phyloP scores from a whole-genome alignment of 139 green algal genomes.

The Auxenochlorella protothecoides region DNA sequence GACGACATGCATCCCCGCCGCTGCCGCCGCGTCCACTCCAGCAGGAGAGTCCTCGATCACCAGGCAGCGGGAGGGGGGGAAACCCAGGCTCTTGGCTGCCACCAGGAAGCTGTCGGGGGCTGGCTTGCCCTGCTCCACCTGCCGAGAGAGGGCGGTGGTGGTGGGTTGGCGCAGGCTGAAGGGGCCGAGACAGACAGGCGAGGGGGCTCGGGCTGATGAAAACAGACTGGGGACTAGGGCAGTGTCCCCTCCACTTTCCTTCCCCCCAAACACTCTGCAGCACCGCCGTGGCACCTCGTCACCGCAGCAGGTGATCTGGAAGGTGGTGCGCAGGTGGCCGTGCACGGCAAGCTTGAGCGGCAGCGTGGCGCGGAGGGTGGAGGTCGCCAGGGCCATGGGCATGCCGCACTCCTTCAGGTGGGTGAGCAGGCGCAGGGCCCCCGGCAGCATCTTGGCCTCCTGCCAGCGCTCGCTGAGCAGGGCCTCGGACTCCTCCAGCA shows the following conservation, averaged over 20 bases:
- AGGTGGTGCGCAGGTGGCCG: slow-evolving; percentile 14
- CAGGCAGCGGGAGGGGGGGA: slow-evolving; percentile 46
- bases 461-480: slow-evolving; percentile 27
- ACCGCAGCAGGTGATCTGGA: slow-evolving; percentile 50
- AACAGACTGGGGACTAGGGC: too few species aligned
- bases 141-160: neutral
- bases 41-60: slow-evolving; percentile 79
- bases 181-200: too few species aligned
- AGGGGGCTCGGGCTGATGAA: too few species aligned
- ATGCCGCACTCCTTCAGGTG: slow-evolving; percentile 49
- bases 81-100: slow-evolving; percentile 39
- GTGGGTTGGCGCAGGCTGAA: too few species aligned
- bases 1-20: slow-evolving; percentile 74
- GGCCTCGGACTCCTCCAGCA: slow-evolving; percentile 50
- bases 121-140: slow-evolving; percentile 66
- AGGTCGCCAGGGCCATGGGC: slow-evolving; percentile 67
- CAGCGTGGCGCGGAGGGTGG: slow-evolving; percentile 44
- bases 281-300: slow-evolving; percentile 36
- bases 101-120: slow-evolving; percentile 73
- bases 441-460: slow-evolving; percentile 63
- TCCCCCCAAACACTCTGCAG: too few species aligned
- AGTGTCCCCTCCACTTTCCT: too few species aligned
- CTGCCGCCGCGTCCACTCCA: slow-evolving; percentile 51
- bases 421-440: slow-evolving; percentile 59
- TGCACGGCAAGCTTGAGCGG: slow-evolving; percentile 34